A percentile compares a stretch with the other conserved stretches of the same genome.
These are phyloP conservation scores for Wickerhamomyces sp. DNA, from an alignment of 1,139 yeast species.

Conservation along the genomic window DNA sequence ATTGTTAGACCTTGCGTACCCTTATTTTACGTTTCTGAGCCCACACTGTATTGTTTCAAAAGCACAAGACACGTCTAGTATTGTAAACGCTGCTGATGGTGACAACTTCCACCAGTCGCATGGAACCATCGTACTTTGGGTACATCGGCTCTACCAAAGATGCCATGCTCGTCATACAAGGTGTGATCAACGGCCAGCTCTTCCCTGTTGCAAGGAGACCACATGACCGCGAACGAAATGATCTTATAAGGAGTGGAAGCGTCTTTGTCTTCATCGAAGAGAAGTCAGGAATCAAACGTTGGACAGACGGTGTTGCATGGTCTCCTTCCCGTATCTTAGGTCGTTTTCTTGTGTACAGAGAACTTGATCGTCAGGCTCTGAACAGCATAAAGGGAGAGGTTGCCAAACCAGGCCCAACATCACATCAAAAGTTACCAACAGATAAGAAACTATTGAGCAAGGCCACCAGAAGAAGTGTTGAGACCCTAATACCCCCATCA, in stretches of 20 bases:
- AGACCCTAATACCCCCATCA: background rate
- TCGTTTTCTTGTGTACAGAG: conserved; percentile 76
- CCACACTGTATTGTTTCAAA: too few relatives aligned
- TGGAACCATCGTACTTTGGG: conserved; percentile 65
- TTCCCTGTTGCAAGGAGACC: conserved; percentile 75
- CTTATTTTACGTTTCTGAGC: too few relatives aligned
- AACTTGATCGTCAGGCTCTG: conserved; percentile 54
- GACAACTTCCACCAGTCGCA: conserved; percentile 7
- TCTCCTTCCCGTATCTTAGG: conserved; percentile 85
- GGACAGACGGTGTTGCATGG: conserved; percentile 96
- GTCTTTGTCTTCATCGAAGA: conserved; percentile 84
- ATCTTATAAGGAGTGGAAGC: conserved; percentile 68
- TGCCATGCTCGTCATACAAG: conserved; percentile 79
- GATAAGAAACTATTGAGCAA: conserved; percentile 16
- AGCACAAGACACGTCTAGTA: too few relatives aligned
- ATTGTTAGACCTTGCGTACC: too few relatives aligned
- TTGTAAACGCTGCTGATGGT: too few relatives aligned
- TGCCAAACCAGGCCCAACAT: background rate
- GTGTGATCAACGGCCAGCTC: conserved; percentile 57
- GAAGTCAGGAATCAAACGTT: conserved; percentile 75
- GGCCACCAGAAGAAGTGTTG: conserved; percentile 20
- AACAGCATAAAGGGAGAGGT: conserved; percentile 10
- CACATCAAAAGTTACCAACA: conserved; percentile 4
- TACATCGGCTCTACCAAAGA: conserved; percentile 80
- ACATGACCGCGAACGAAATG: conserved; percentile 67